phyloP scores from a whole-genome alignment of 352 stramenopile genomes.

The Pythium dissotocum region DNA sequence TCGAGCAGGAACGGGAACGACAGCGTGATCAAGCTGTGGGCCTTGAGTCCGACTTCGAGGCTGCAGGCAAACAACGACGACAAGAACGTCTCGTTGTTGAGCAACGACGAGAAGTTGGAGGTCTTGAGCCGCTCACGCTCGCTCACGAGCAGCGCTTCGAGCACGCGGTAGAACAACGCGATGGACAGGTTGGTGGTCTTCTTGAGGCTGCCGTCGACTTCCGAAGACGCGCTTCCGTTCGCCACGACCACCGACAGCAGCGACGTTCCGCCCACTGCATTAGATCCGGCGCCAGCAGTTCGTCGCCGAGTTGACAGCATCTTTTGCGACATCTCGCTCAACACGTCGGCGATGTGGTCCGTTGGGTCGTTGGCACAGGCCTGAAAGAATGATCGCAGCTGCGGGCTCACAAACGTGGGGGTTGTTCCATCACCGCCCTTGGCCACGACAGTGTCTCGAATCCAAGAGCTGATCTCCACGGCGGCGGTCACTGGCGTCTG shows the following conservation, averaged over 20 bases:
- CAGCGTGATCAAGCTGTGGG: constrained; percentile 83
- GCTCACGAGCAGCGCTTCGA: constrained; percentile 71
- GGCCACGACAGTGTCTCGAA: constrained; percentile 56
- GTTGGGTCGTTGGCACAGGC: constrained; percentile 59
- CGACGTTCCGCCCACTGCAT: neutral
- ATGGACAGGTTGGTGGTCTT: constrained; percentile 67
- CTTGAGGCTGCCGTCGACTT: constrained; percentile 78
- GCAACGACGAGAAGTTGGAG: constrained; percentile 74
- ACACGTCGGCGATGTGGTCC: constrained; percentile 49
- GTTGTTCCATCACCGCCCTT: neutral
- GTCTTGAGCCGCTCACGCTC: constrained; percentile 69
- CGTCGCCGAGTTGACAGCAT: constrained; percentile 46
- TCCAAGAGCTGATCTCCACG: constrained; percentile 83
- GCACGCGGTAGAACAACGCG: constrained; percentile 80
- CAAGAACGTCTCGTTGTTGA: constrained; percentile 82
- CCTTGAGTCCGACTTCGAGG: constrained; percentile 82
- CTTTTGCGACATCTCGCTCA: constrained; percentile 52
- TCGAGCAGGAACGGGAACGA: constrained; percentile 83
- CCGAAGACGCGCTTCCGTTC: constrained; percentile 30
- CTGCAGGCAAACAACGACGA: constrained; percentile 82
- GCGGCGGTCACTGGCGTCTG: constrained; percentile 78
- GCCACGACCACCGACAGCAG: neutral
- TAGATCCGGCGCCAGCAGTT: constrained; percentile 10
- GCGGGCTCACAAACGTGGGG: constrained; percentile 38
- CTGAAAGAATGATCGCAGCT: constrained; percentile 60